Conservation (phyloP, 768 basidiomycete genomes). For the Collybia nuda region DNA sequence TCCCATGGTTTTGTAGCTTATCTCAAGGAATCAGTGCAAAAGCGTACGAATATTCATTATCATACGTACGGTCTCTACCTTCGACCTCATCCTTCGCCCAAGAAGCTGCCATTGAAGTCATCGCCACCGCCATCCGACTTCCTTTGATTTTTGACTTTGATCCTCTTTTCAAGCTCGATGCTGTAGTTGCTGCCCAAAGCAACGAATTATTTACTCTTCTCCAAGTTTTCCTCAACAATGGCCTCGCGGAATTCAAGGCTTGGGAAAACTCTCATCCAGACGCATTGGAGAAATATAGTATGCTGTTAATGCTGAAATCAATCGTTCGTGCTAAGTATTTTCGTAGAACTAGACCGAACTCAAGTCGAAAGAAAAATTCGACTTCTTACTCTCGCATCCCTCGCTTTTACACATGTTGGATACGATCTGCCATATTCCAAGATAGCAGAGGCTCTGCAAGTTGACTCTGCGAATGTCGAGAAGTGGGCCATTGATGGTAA, state of each 20-base stretch:
- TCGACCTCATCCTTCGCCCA: conserved; percentile 50
- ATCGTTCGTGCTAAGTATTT: conserved; percentile 2
- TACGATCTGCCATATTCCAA: conserved; percentile 69
- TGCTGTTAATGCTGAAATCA: conserved; percentile 18
- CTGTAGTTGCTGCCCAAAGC: conserved; percentile 61
- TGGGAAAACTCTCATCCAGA: conserved; percentile 57
- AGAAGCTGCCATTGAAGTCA: conserved; percentile 55
- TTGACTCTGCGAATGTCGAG: conserved; percentile 68
- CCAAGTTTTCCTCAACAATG: conserved; percentile 68
- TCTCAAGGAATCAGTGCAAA: conserved; percentile 37
- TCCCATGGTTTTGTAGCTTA: neutral
- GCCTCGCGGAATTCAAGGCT: conserved; percentile 56
- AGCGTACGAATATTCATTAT: conserved; percentile 65
- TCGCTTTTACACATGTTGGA: conserved; percentile 77
- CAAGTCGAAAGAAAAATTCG: conserved; percentile 80
- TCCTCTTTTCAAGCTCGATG: conserved; percentile 72
- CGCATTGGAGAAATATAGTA: conserved; percentile 58
- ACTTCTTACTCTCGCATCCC: conserved; percentile 70
- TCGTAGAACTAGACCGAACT: conserved; percentile 52
- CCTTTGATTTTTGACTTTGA: conserved; percentile 81
- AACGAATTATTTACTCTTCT: conserved; percentile 76
- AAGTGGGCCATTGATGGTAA: conserved; percentile 87
- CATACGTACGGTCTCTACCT: conserved; percentile 62
- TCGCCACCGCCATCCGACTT: conserved; percentile 64
- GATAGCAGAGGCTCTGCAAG: conserved; percentile 67